phyloP scores from a whole-genome alignment of 2,329 filamentous ascomycete genomes.

The Magnaporthiopsis incrustans region DNA sequence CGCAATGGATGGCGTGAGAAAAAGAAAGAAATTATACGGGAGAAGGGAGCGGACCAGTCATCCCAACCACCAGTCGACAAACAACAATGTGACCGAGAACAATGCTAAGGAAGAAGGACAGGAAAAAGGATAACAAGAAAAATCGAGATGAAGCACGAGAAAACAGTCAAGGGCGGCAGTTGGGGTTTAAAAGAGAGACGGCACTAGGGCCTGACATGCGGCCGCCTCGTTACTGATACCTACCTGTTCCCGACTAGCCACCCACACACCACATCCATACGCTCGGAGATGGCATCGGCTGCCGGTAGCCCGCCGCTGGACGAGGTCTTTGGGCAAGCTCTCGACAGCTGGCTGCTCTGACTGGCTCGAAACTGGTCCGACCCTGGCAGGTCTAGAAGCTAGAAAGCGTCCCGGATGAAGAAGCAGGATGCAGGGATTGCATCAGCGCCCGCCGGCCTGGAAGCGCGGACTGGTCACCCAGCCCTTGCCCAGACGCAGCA shows the following conservation, averaged over 20 bases:
- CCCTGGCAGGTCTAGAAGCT: background rate
- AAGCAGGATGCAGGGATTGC: background rate
- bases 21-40: background rate
- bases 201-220: background rate
- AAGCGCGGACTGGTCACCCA: background rate
- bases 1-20: background rate
- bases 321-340: background rate
- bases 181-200: background rate
- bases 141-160: background rate
- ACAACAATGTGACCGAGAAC: conserved; percentile 1
- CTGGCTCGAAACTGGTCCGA: background rate
- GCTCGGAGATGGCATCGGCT: background rate
- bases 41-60: background rate
- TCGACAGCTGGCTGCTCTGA: background rate
- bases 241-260: background rate
- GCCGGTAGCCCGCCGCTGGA: too few species aligned
- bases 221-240: background rate
- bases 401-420: background rate
- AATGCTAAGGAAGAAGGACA: conserved; percentile 8
- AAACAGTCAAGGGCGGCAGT: background rate
- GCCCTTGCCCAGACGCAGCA: background rate
- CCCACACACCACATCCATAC: background rate
- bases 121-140: conserved; percentile 4
- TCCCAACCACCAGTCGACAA: background rate
- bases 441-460: background rate